Percentiles rank a stretch among this genome's conserved stretches.
Evolutionary conservation across 2,329 filamentous ascomycete genomes (phyloP).

Genomic region (Akanthomyces dipterigenus): DNA sequence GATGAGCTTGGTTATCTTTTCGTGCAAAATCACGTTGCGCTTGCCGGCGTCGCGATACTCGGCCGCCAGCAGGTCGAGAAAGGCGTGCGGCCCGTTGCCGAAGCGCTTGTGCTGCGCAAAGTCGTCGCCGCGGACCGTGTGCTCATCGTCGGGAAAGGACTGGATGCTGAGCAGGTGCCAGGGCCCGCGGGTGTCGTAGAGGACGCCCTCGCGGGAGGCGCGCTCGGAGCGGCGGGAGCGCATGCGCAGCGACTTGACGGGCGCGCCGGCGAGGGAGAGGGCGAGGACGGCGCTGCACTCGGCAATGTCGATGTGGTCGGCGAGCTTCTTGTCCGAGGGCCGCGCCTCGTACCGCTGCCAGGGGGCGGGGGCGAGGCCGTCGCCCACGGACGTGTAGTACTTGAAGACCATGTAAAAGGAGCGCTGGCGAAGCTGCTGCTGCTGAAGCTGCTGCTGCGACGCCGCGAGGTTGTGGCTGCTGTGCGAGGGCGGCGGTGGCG

Average conservation of each 20-base stretch:
- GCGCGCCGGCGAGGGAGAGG: conserved; percentile 47
- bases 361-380: conserved; percentile 47
- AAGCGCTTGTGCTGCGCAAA: conserved; percentile 44
- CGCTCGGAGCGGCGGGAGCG: conserved; percentile 37
- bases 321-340: conserved; percentile 28
- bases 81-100: conserved; percentile 55
- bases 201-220: conserved; percentile 39
- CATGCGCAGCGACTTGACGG: conserved; percentile 42
- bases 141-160: conserved; percentile 53
- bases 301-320: conserved; percentile 51
- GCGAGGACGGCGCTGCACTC: conserved; percentile 55
- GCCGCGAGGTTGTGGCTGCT: too few relatives aligned
- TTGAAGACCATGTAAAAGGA: conserved; percentile 59
- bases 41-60: conserved; percentile 57
- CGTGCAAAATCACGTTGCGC: conserved; percentile 50
- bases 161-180: conserved; percentile 56
- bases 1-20: conserved; percentile 50
- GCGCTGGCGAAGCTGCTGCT: conserved; percentile 42
- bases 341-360: conserved; percentile 52
- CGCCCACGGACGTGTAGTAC: conserved; percentile 55
- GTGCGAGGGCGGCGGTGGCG: conserved; percentile 27
- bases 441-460: too few relatives aligned
- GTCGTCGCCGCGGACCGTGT: conserved; percentile 49
- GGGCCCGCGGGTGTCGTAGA: conserved; percentile 52
- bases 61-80: conserved; percentile 49